phyloP scores from a whole-genome alignment of 441 rosid species.

The Populus hybrid region DNA sequence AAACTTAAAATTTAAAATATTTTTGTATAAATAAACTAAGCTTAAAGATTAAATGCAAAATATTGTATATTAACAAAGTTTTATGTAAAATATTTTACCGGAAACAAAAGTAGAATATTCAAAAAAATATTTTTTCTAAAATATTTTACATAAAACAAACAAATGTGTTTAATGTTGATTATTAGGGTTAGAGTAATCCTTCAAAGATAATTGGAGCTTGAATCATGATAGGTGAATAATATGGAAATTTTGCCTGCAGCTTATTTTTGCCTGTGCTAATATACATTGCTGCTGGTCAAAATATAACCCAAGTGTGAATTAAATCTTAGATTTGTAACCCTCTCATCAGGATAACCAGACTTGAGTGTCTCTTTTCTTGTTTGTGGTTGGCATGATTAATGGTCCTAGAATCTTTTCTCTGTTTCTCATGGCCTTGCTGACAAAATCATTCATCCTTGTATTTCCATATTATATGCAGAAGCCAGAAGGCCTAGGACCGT shows the following conservation, averaged over 20 bases:
- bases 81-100: no score
- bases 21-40: no score
- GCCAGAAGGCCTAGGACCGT: background rate
- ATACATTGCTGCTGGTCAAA: background rate
- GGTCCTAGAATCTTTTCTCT: background rate
- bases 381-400: background rate
- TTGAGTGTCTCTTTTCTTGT: background rate
- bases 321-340: background rate
- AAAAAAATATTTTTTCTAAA: no score
- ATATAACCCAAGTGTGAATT: background rate
- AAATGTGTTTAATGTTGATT: background rate
- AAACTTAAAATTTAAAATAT: no score
- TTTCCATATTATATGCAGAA: background rate
- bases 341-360: background rate
- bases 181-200: background rate
- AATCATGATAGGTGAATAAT: no score
- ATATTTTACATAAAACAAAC: no score
- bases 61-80: no score
- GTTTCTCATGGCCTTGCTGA: background rate
- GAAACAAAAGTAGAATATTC: no score
- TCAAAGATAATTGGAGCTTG: no score
- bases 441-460: background rate
- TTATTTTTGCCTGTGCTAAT: background rate
- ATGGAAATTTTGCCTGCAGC: no score
- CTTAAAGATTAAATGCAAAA: no score